phyloP scores from a whole-genome alignment of 768 basidiomycete species.

The Pulveroboletus frians region DNA sequence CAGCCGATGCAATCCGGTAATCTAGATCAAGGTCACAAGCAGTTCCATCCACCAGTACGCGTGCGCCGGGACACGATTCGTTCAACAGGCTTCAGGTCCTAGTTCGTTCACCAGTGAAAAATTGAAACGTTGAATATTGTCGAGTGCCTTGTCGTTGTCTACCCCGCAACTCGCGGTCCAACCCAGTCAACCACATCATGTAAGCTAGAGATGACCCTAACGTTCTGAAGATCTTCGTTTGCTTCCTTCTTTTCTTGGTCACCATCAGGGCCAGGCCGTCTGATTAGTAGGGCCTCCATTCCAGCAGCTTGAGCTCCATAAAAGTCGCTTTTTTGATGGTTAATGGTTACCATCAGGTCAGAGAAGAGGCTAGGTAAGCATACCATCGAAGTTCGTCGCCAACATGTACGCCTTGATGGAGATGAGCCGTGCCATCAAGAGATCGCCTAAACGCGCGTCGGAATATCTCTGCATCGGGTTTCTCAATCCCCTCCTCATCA shows the following conservation, averaged over 20 bases:
- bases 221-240: slow-evolving; percentile 37
- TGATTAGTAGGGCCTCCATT: slow-evolving; percentile 53
- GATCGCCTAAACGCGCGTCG: slow-evolving; percentile 32
- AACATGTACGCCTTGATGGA: slow-evolving; percentile 55
- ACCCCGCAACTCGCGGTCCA: slow-evolving; percentile 10
- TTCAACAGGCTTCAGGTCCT: no score
- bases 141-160: background rate
- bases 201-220: slow-evolving; percentile 36
- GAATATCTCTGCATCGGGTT: slow-evolving; percentile 62
- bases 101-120: no score
- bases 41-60: no score
- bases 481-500: slow-evolving; percentile 64
- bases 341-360: slow-evolving; percentile 1
- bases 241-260: slow-evolving; percentile 42
- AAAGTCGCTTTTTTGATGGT: slow-evolving; percentile 49
- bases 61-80: no score
- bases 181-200: slow-evolving; percentile 36
- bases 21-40: no score
- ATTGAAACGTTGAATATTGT: no score
- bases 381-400: slow-evolving; percentile 72
- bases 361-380: slow-evolving; percentile 13
- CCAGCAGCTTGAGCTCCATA: slow-evolving; percentile 52
- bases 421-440: background rate
- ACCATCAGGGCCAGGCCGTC: slow-evolving; percentile 45
- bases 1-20: no score